Evolutionary conservation across 768 basidiomycete species (phyloP).

Genomic region (Neoboletus brunneissimus): DNA sequence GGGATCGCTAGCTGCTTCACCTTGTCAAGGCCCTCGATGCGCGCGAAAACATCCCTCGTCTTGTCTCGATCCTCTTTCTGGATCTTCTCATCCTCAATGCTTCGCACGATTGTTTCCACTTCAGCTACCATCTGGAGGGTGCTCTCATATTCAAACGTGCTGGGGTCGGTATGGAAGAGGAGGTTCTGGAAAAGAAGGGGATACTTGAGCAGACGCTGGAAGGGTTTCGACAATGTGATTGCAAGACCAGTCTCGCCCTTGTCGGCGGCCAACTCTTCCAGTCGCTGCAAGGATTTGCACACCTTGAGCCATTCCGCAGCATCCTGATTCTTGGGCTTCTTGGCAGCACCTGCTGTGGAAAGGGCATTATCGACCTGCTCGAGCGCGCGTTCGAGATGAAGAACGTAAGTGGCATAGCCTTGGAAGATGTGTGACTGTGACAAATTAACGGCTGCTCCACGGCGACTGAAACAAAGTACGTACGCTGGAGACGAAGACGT

Average conservation of each 20-base stretch:
- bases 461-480: conserved; percentile 34
- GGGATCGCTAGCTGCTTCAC: conserved; percentile 90
- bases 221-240: conserved; percentile 94
- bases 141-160: conserved; percentile 95
- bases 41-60: conserved; percentile 91
- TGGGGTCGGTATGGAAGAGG: conserved; percentile 94
- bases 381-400: conserved; percentile 90
- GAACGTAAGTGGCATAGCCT: conserved; percentile 90
- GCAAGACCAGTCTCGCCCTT: conserved; percentile 93
- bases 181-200: conserved; percentile 97
- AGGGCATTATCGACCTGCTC: conserved; percentile 83
- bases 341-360: conserved; percentile 55
- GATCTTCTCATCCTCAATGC: conserved; percentile 98
- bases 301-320: conserved; percentile 75
- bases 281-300: conserved; percentile 65
- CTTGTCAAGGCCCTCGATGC: conserved; percentile 94
- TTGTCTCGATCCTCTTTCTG: conserved; percentile 94
- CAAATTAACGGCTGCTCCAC: conserved; percentile 19
- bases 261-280: conserved; percentile 78
- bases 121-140: conserved; percentile 96
- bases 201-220: conserved; percentile 95
- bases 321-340: conserved; percentile 82
- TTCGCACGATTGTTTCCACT: conserved; percentile 92
- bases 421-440: conserved; percentile 85
- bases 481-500: conserved; percentile 94